Conservation (phyloP, 139 green algal species). For the Asterochloris erici region DNA sequence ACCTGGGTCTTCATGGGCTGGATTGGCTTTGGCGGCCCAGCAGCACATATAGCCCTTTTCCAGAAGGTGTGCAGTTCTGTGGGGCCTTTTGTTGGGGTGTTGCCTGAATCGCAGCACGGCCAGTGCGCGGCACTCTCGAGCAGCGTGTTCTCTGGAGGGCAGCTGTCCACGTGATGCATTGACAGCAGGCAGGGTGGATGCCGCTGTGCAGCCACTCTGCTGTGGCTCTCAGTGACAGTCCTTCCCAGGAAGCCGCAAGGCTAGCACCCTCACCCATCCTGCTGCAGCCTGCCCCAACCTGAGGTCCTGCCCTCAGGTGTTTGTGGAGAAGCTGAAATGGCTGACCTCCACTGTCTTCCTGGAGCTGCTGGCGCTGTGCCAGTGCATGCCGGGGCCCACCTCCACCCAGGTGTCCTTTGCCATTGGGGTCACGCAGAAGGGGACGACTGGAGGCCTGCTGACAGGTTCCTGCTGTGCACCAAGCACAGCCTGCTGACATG, state of each 20-base stretch:
- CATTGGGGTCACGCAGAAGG: conserved; percentile 78
- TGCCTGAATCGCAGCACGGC: no score
- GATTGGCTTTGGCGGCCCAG: conserved; percentile 76
- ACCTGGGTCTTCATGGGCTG: conserved; percentile 53
- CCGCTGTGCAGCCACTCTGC: neutral
- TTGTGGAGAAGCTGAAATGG: conserved; percentile 80
- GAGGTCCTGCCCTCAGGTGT: conserved; percentile 35
- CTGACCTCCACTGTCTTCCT: conserved; percentile 70
- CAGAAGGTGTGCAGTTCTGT: conserved; percentile 47
- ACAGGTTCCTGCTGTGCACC: conserved; percentile 15
- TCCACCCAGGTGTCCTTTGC: conserved; percentile 85
- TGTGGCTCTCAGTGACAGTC: no score
- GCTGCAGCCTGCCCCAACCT: no score
- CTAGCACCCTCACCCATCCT: no score
- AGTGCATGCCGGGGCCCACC: conserved; percentile 88
- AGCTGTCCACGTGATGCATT: neutral
- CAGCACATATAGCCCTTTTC: conserved; percentile 77
- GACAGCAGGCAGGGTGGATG: neutral
- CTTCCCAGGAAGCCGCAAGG: no score
- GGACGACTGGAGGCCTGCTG: conserved; percentile 65
- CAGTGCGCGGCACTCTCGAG: neutral
- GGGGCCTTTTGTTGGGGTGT: neutral
- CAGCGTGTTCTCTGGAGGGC: neutral
- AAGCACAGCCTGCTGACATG: neutral
- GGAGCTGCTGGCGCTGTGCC: conserved; percentile 86